Base-by-base conservation (phyloP, 1,284 basidiomycete species). In the Puccinia triticina region DNA sequence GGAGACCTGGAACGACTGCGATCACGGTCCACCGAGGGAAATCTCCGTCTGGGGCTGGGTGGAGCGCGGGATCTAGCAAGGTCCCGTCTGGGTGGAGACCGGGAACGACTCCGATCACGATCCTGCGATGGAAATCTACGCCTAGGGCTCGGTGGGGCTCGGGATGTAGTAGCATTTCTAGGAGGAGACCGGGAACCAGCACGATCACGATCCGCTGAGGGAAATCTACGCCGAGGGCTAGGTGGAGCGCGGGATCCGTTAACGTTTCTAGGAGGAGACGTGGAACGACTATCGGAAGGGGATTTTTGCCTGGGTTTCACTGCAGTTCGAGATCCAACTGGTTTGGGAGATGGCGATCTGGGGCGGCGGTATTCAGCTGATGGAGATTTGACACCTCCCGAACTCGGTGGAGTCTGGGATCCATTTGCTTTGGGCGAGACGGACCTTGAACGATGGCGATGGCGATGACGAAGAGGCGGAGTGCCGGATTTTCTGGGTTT, bases 261-360 rank as follows among this genome's bases (percentile, higher is more conserved):
- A 10, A 29, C 16, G 26, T 40, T 12, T 71, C 43, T 29, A 40
- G 12, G 69, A 50, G 69, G 61, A 66, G 61, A 66, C 23, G 34
- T 37, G 61, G 61, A 48, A 18, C 69, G 69, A 29, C 34, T 71
- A 3, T 34, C 50, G 1, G 29, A 37, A 37, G 43, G 46, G 29
- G 43, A 46, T 18, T n/a, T 53, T 71, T 43, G 43, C 29, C 43
- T 53, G n/a, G 43, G 21, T 12, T 66, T 40, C 2, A 66, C 34
- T 40, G 61, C 34, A 66, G 69, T 71, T 50, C 69, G 43, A 50
- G 69, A 71, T 71, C 69, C 29, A 29, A n/a, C 69, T 48, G 69
- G 29, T 50, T 71, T 53, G 1, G 14, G 32, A 26, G 72, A 50
- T 1, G 34, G 46, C 0, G 72, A 59, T 53, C 50, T 55, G 53